Evolutionary conservation across 2,329 filamentous ascomycete genomes (phyloP), one percentile per base, ranked within the genome.

Genomic region (Aspergillus pseudoglaucus): DNA sequence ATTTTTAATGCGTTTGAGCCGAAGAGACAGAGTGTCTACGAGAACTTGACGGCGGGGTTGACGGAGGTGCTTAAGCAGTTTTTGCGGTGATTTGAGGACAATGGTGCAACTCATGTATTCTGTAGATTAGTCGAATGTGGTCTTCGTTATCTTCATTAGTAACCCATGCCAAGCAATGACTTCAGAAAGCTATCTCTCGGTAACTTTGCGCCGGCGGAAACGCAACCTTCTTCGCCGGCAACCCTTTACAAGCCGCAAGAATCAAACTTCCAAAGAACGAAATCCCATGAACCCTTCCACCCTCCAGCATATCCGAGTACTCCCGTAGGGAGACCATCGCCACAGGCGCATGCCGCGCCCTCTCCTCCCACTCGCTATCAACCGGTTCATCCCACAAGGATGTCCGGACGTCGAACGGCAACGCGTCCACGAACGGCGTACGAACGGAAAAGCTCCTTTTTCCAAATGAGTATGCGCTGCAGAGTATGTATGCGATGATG

Each of bases 1-100:
- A 56, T 63, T 0, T 75, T 73, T 45, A 62, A 75, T 33, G 62
- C 61, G 1, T 78, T 77, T 53, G 78, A 80, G 59, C 53, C 66
- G 17, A 68, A 72, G 52, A 64, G 76, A 35, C 75, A 79, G 63
- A 66, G 72, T 54, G 49, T 59, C 5, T 69, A 72, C 49, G 45
- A 62, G 10, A 48, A 56, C 25, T 56, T 61, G 57, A 61, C 54
- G 14, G 45, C 56, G 49, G 40, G 55, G 57, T 47, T 61, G 46
- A 46, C 46, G 10, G 54, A 49, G 1, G 17, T 59, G 47, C 22
- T 59, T 27, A 58, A 57, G 46, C 50, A 59, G 37, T 59, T 59
- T 32, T 22, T 60, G 51, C 46, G 49, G 38, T 59, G 40, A 23
- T 42, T 15, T 6, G 18, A 6, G 6, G 25, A 3, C 17, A 9